phyloP scores from a whole-genome alignment of 78 protist species.

The Pelomyxa schiedti region DNA sequence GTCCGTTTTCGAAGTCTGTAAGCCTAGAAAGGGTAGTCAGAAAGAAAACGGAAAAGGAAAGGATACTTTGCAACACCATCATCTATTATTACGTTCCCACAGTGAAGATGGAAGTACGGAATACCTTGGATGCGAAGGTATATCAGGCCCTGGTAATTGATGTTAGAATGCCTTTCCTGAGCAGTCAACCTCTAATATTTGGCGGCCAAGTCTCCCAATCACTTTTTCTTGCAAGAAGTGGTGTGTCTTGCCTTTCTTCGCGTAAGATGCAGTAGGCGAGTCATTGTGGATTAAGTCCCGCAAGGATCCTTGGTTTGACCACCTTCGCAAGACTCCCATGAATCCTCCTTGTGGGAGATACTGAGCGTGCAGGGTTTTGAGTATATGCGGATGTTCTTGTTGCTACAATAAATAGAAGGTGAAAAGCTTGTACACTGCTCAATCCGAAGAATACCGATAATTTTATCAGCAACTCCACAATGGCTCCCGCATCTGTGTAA shows the following conservation, averaged over 20 bases:
- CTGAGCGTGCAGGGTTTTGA: neutral
- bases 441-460: neutral
- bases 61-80: neutral
- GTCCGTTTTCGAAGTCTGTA: neutral
- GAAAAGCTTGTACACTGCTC: too few relatives aligned
- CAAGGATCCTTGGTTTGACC: neutral
- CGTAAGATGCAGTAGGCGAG: neutral
- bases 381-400: neutral
- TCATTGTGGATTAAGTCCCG: neutral
- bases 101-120: neutral
- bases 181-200: neutral
- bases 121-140: neutral
- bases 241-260: neutral
- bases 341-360: neutral
- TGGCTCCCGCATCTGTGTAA: too few relatives aligned
- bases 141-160: neutral
- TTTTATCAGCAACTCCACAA: neutral
- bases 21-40: neutral
- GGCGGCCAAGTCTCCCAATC: neutral
- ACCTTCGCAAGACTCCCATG: neutral
- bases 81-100: neutral
- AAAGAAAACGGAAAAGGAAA: too few relatives aligned
- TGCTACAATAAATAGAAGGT: neutral
- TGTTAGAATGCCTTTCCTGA: too few relatives aligned
- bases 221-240: neutral